These are phyloP conservation scores for Gracilaria gracilis DNA, from an alignment of 23 red algal species.

Conservation along the genomic window DNA sequence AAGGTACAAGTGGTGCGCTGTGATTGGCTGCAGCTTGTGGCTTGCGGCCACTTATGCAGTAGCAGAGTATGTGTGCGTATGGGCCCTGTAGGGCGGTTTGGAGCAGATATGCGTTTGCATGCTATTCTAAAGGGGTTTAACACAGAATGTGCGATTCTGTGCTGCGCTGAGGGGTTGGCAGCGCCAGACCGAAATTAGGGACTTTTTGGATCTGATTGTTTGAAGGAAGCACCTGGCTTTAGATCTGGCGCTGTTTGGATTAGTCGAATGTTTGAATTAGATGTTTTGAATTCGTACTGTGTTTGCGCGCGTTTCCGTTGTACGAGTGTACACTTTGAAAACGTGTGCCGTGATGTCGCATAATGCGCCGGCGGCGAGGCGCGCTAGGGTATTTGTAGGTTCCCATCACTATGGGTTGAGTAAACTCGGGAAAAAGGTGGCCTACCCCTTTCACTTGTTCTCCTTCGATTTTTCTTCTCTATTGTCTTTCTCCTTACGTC, in stretches of 20 bases:
- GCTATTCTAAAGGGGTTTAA: no score
- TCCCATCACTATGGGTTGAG: background rate
- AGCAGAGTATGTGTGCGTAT: background rate
- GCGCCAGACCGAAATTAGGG: background rate
- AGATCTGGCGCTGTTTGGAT: background rate
- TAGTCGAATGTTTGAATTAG: no score
- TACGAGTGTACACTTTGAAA: background rate
- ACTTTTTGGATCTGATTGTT: background rate
- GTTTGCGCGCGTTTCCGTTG: slow-evolving; percentile 3
- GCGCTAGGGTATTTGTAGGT: slow-evolving; percentile 9
- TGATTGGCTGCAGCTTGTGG: background rate
- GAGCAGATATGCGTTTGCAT: no score
- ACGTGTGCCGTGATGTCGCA: background rate
- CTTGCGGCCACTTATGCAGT: background rate
- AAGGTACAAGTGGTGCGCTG: background rate
- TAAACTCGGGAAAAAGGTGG: background rate
- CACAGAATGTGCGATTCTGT: background rate
- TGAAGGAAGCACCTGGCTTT: background rate
- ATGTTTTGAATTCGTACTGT: background rate
- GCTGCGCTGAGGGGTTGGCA: background rate
- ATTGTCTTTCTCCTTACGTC: background rate
- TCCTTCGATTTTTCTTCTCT: background rate
- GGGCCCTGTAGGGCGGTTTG: background rate
- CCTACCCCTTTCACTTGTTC: background rate
- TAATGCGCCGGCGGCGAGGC: no score